A percentile compares a stretch with the other conserved stretches of the same genome.
Evolutionary conservation across 371 early-diverging fungal species (phyloP).

Genomic region (Umbelopsis sp.): DNA sequence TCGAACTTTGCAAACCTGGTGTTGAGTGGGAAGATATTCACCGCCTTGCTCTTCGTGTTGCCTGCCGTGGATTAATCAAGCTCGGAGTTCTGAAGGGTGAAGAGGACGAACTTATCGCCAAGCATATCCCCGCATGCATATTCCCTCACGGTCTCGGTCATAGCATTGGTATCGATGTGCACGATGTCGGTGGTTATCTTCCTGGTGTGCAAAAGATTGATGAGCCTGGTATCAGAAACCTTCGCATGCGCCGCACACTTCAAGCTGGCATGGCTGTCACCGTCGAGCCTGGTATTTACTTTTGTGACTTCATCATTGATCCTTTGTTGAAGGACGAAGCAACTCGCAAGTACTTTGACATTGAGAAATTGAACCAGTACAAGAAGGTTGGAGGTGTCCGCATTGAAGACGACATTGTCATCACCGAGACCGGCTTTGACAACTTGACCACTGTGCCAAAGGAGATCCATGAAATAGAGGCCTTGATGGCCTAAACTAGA

Average conservation of each 20-base stretch:
- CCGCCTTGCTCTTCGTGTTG: constrained; percentile 71
- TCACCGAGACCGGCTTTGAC: constrained; percentile 68
- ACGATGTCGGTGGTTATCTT: constrained; percentile 92
- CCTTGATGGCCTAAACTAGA: constrained; percentile 37
- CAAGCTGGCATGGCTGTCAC: constrained; percentile 87
- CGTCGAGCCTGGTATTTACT: constrained; percentile 90
- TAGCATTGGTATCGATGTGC: constrained; percentile 81
- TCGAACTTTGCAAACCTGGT: constrained; percentile 75
- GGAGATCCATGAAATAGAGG: constrained; percentile 75
- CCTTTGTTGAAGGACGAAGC: constrained; percentile 59
- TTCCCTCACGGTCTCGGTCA: constrained; percentile 90
- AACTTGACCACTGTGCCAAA: constrained; percentile 82
- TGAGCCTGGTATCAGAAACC: constrained; percentile 81
- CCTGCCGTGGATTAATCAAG: constrained; percentile 74
- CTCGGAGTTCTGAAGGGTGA: constrained; percentile 77
- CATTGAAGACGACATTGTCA: constrained; percentile 89
- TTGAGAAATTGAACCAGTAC: constrained; percentile 71
- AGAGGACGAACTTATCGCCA: constrained; percentile 64
- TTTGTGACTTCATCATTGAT: constrained; percentile 62
- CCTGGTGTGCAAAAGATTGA: constrained; percentile 76
- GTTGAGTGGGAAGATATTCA: constrained; percentile 93
- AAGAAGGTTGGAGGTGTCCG: constrained; percentile 88
- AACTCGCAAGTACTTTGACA: constrained; percentile 69
- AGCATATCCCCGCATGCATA: constrained; percentile 82
- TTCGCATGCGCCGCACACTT: constrained; percentile 86